A percentile compares a stretch with the other conserved stretches of the same genome.
phyloP scores from a whole-genome alignment of 257 asterid genomes.

The Scutellaria galericulata region DNA sequence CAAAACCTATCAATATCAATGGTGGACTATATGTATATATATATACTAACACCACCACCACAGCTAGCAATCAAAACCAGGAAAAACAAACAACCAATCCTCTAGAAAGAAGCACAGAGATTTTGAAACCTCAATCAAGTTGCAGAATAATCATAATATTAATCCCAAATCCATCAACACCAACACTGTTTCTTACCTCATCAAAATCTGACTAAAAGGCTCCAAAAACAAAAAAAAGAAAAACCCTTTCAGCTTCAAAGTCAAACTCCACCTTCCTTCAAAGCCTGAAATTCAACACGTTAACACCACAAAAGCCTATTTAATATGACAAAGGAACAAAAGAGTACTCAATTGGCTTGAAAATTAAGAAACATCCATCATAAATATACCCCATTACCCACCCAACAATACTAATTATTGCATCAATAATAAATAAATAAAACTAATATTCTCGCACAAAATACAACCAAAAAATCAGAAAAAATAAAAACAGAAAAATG shows the following conservation, averaged over 20 bases:
- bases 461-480: not conserved
- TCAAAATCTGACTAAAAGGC: conserved; percentile 26
- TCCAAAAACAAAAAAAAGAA: conserved; percentile 24
- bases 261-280: conserved; percentile 64
- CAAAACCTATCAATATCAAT: conserved; percentile 35
- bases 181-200: conserved; percentile 35
- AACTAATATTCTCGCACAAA: conserved; percentile 20
- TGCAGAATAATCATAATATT: conserved; percentile 29
- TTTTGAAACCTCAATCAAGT: conserved; percentile 22
- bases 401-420: conserved; percentile 49
- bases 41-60: not conserved
- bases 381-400: conserved; percentile 46
- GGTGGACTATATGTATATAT: conserved; percentile 1
- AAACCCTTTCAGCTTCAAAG: conserved; percentile 59
- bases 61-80: conserved; percentile 23
- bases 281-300: conserved; percentile 55
- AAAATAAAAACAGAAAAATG: not conserved
- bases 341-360: conserved; percentile 47
- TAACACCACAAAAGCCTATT: conserved; percentile 24
- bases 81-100: conserved; percentile 12
- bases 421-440: conserved; percentile 29
- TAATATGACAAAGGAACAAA: conserved; percentile 31
- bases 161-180: conserved; percentile 34
- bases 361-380: conserved; percentile 56
- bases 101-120: not conserved